Evolutionary conservation across 208 protist species (phyloP).

Genomic region (Zelonia costaricensis): DNA sequence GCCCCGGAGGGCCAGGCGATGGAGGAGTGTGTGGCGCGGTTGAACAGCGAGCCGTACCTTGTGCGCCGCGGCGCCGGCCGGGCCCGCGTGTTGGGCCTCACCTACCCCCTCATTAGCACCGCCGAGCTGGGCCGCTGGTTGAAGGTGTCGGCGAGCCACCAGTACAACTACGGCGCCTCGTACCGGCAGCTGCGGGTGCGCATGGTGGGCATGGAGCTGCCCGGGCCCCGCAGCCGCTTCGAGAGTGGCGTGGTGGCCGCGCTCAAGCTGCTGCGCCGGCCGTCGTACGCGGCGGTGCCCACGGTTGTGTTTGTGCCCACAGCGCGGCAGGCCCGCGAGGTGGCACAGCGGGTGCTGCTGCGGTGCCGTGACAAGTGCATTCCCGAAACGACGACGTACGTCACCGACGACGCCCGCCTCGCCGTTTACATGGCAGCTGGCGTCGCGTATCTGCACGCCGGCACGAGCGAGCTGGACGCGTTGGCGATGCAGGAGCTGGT

Average conservation of each 20-base stretch:
- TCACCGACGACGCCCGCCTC: constrained; percentile 45
- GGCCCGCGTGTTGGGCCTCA: constrained; percentile 80
- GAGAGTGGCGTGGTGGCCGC: constrained; percentile 62
- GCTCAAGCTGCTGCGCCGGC: constrained; percentile 55
- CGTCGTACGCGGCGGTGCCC: constrained; percentile 52
- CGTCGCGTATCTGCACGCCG: constrained; percentile 75
- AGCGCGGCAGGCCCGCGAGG: constrained; percentile 52
- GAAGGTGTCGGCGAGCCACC: constrained; percentile 45
- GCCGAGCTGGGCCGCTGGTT: constrained; percentile 88
- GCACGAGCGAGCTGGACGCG: constrained; percentile 65
- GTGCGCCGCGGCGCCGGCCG: constrained; percentile 45
- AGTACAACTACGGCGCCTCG: constrained; percentile 82
- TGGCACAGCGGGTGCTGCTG: constrained; percentile 74
- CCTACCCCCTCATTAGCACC: constrained; percentile 83
- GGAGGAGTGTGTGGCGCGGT: constrained; percentile 86
- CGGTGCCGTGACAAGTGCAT: constrained; percentile 76
- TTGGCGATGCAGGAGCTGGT: constrained; percentile 56
- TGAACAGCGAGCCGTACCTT: constrained; percentile 66
- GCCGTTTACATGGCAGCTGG: constrained; percentile 65
- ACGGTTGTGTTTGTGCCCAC: constrained; percentile 77
- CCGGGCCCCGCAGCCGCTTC: constrained; percentile 53
- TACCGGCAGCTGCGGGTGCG: constrained; percentile 75
- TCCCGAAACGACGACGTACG: constrained; percentile 26
- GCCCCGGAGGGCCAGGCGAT: constrained; percentile 66
- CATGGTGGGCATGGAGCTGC: constrained; percentile 58